Evolutionary conservation across 345 rosid species (phyloP), one percentile per base, ranked within the genome.

Genomic region (Eucalyptus brandiana): DNA sequence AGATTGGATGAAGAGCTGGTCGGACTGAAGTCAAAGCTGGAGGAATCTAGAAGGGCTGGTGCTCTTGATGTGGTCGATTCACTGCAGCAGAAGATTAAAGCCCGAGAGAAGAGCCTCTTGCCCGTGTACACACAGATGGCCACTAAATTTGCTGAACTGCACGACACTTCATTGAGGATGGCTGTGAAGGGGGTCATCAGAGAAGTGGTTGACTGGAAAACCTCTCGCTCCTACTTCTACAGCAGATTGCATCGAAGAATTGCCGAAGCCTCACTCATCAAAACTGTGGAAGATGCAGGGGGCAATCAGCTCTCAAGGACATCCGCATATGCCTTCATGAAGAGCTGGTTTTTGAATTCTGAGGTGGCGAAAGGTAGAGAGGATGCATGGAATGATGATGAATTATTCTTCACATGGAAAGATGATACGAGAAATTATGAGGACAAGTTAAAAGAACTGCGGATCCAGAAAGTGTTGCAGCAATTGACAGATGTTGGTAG

Each of bases 91-190:
- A 95, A 95, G 92, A 94, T 96, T 87, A 95, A 91, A 92, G 81
- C 94, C 45, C 96, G 99, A 21, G 99, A 98, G 91, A 98, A 94
- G 92, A 96, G 94, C 92, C 97, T 98, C 89, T 91, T 98, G 92
- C 99, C 99, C 2, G 89, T 95, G 30, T 98, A 97, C 93, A 95
- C 95, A 87, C 99, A 97, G 92, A 93, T 98, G 69, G 99, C 99
- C 89, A 97, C 99, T 89, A 98, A 91, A 93, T 98, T 98, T 88
- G 99, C 99, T 0, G 99, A 98, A 90, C 98, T 98, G 89, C 99
- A 98, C 62, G 99, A 98, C 90, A 95, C 98, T 62, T 96, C 98
- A 80, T 92, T 94, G 44, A 96, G 99, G 91, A 98, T 98, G 99
- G 99, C 96, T 72, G 98, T 96, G 7, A 98, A 98, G 90, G 99